These are phyloP conservation scores for Hypoxylon rubiginosum DNA, from an alignment of 2,329 filamentous ascomycete species.

Conservation along the genomic window DNA sequence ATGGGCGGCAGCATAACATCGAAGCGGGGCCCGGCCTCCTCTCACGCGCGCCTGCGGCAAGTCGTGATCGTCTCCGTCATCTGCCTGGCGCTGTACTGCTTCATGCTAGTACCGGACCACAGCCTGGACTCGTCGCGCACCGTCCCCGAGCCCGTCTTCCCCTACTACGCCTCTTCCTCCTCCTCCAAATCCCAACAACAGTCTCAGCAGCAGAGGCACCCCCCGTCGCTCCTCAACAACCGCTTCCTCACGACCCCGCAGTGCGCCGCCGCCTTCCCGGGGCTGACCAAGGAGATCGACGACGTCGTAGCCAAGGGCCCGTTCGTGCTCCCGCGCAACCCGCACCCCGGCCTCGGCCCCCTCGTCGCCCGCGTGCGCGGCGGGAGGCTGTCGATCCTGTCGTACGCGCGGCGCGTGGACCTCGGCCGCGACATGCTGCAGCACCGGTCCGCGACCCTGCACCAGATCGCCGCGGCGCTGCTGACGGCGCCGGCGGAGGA, in stretches of 20 bases:
- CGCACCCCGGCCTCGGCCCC: slow-evolving; percentile 56
- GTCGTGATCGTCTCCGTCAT: slow-evolving; percentile 46
- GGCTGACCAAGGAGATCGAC: slow-evolving; percentile 62
- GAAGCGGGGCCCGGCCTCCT: too few species aligned
- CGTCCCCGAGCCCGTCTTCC: slow-evolving; percentile 30
- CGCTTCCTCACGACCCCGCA: slow-evolving; percentile 59
- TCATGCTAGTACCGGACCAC: slow-evolving; percentile 44
- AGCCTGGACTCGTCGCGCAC: slow-evolving; percentile 38
- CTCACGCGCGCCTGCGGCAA: slow-evolving; percentile 47
- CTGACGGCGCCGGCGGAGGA: slow-evolving; percentile 60
- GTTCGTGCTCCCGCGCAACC: slow-evolving; percentile 56
- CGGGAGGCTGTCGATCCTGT: slow-evolving; percentile 61
- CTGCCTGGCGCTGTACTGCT: slow-evolving; percentile 50
- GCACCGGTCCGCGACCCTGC: slow-evolving; percentile 65
- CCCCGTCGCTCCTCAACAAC: slow-evolving; percentile 49
- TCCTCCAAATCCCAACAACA: too few species aligned
- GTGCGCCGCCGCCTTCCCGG: slow-evolving; percentile 61
- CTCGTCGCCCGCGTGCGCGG: slow-evolving; percentile 59
- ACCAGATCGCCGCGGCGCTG: slow-evolving; percentile 67
- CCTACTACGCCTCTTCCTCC: too few species aligned
- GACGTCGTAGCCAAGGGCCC: slow-evolving; percentile 59
- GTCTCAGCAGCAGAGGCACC: slow-evolving; percentile 18
- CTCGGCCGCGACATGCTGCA: slow-evolving; percentile 61
- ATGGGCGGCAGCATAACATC: slow-evolving; percentile 26
- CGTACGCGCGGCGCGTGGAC: slow-evolving; percentile 56